phyloP scores from a whole-genome alignment of 2,329 filamentous ascomycete genomes.

The Aspergillus sp. region DNA sequence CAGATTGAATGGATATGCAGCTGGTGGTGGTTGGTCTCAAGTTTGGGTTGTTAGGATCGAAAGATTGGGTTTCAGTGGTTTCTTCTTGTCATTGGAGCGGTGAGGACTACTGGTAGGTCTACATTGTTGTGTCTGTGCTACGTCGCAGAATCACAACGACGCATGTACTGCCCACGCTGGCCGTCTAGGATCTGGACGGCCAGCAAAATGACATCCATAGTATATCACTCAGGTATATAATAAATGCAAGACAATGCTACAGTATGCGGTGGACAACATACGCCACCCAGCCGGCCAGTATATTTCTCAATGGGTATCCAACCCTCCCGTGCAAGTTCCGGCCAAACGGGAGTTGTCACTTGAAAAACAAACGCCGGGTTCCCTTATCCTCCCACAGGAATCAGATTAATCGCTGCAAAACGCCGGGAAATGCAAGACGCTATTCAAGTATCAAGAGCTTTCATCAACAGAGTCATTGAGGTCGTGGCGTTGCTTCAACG shows the following conservation, averaged over 20 bases:
- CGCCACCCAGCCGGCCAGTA: neutral
- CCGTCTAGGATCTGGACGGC: neutral
- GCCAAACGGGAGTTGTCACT: neutral
- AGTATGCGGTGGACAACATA: neutral
- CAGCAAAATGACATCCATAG: neutral
- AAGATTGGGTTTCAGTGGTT: too few species aligned
- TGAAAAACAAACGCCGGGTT: constrained; percentile 20
- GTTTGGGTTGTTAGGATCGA: neutral
- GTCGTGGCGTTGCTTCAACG: constrained; percentile 27
- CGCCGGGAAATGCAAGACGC: constrained; percentile 22
- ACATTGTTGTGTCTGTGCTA: too few species aligned
- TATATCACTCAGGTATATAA: neutral
- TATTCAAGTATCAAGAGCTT: constrained; percentile 19
- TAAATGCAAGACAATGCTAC: constrained; percentile 1
- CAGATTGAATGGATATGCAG: neutral
- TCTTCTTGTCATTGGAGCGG: neutral
- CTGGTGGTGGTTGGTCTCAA: neutral
- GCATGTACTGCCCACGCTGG: neutral
- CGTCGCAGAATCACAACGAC: neutral
- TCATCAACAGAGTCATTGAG: constrained; percentile 19
- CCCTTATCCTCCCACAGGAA: constrained; percentile 6
- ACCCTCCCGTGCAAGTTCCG: neutral
- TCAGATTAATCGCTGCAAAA: constrained; percentile 20
- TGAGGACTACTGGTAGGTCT: neutral
- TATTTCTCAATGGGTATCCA: neutral